These are phyloP conservation scores for Trichosporon sp. DNA, from an alignment of 1,284 basidiomycete species.

Conservation along the genomic window DNA sequence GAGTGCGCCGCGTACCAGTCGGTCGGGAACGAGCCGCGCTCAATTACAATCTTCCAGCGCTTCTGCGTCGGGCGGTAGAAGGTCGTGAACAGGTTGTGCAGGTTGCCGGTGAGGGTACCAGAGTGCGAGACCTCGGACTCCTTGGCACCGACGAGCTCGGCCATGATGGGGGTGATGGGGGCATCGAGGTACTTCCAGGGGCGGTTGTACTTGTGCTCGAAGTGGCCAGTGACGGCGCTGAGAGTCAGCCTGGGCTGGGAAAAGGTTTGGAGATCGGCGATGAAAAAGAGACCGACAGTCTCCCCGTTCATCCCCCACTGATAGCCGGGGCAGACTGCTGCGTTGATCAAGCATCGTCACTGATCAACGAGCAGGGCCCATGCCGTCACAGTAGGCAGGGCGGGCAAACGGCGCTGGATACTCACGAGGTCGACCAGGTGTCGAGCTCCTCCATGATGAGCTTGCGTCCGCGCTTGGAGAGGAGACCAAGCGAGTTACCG, in stretches of 20 bases:
- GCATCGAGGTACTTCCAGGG: constrained; percentile 81
- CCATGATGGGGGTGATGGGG: constrained; percentile 67
- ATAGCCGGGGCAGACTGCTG: too few species aligned
- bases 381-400: not conserved
- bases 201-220: constrained; percentile 74
- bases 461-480: constrained; percentile 67
- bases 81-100: constrained; percentile 87
- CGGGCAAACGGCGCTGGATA: not conserved
- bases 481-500: constrained; percentile 88
- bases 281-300: too few species aligned
- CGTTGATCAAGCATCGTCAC: too few species aligned
- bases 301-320: too few species aligned
- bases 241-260: constrained; percentile 1
- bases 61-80: constrained; percentile 82
- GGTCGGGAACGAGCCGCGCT: constrained; percentile 89
- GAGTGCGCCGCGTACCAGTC: constrained; percentile 96
- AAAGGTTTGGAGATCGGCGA: too few species aligned
- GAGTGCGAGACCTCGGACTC: constrained; percentile 88
- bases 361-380: too few species aligned
- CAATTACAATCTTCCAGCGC: constrained; percentile 92
- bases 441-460: constrained; percentile 78
- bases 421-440: constrained; percentile 78
- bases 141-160: constrained; percentile 78
- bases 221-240: constrained; percentile 88
- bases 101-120: constrained; percentile 87